Base-by-base conservation (phyloP, 768 basidiomycete species). In the Naganishia randhawae region DNA sequence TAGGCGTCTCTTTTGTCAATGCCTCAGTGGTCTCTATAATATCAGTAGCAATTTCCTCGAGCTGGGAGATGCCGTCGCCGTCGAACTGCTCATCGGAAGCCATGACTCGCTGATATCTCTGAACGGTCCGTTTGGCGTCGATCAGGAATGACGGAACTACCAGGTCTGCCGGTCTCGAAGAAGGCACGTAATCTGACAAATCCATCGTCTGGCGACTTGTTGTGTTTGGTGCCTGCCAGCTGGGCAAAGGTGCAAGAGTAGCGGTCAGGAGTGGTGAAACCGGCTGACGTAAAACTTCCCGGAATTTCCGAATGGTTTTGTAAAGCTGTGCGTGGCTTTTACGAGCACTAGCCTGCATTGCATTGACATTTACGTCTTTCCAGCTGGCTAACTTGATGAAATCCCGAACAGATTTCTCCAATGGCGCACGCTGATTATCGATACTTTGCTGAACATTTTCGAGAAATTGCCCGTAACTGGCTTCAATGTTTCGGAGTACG, bases 351-450 rank as follows among this genome's bases (percentile, higher is more conserved):
- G 89, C 88, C 78, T 89, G 90, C 67, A 99, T 83, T 1, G 96
- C 93, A 71, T 91, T 88, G 11, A 98, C 89, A 74, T 98, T 99
- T 76, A 93, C 83, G 75, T 99, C 96, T 79, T 90, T 96, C 96
- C 96, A 98, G 75, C 93, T 97, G 1, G 96, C 96, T 51, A 99
- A 83, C 78, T 93, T 95, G 82, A 98, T 88, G 76, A 92, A 88
- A 50, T 85, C 87, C 67, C 84, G 85, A 62, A 97, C 84, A 66
- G 94, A 89, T 73, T 87, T 89, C 80, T 97, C 92, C 35, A 96
- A 77, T 0, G 73, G 74, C 0, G 78, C 79, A 57, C 88, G 85
- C 75, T 90, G 87, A 19, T 83, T 78, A 3, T 76, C 72, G 32
- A 96, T 80, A n/a, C 82, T 82, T 2, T 80, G 74, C 1, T 79